A percentile compares a stretch with the other conserved stretches of the same genome.
Conservation (phyloP, 2,329 filamentous ascomycete species). For the Exophiala sp. region DNA sequence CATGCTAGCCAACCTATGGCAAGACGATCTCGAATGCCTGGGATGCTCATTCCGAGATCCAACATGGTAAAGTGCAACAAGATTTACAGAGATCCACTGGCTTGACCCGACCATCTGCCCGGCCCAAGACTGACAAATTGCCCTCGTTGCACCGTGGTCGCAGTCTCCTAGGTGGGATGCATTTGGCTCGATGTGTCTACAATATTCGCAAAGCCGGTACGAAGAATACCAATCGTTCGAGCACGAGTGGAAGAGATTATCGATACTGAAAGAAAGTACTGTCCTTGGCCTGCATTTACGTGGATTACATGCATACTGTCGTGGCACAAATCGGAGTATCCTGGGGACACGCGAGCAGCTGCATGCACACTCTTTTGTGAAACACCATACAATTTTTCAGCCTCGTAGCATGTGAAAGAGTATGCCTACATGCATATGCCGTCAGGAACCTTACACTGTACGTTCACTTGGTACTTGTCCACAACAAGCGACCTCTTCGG, state of each 20-base stretch:
- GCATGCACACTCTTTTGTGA: background rate
- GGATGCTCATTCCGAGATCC: background rate
- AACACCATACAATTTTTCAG: background rate
- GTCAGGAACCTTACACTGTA: no score
- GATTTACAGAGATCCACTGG: background rate
- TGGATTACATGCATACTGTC: background rate
- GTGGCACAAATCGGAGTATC: background rate
- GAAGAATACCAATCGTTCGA: slow-evolving; percentile 16
- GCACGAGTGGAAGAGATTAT: slow-evolving; percentile 11
- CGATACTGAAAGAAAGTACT: background rate
- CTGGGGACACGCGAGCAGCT: slow-evolving; percentile 7
- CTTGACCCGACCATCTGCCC: slow-evolving; percentile 1
- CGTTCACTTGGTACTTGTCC: no score
- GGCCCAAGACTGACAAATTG: background rate
- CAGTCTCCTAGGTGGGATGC: slow-evolving; percentile 6
- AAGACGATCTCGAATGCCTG: background rate
- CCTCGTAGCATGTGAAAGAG: slow-evolving; percentile 11
- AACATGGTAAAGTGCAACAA: background rate
- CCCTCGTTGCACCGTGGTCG: slow-evolving; percentile 2
- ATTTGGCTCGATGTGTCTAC: slow-evolving; percentile 7
- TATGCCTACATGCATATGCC: no score
- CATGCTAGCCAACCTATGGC: background rate
- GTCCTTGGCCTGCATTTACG: background rate
- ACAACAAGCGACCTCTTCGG: no score
- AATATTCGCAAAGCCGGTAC: background rate